phyloP scores from a whole-genome alignment of 139 green algal species.

The Picochlorum sp. region DNA sequence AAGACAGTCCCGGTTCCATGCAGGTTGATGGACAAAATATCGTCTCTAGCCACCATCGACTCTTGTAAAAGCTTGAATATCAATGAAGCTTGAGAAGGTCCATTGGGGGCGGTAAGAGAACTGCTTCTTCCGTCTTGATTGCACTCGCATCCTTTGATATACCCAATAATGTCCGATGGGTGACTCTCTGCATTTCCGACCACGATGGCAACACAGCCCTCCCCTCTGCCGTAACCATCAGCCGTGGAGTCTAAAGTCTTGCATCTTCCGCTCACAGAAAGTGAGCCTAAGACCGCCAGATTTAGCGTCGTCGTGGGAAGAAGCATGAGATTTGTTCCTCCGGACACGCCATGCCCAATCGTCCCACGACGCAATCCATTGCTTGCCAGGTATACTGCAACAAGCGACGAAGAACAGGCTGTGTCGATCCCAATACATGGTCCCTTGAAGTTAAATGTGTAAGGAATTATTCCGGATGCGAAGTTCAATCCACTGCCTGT shows the following conservation, averaged over 20 bases:
- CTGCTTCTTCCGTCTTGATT: slow-evolving; percentile 51
- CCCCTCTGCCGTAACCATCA: slow-evolving; percentile 50
- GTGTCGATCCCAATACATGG: slow-evolving; percentile 51
- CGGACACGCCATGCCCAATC: slow-evolving; percentile 13
- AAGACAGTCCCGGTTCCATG: slow-evolving; percentile 61
- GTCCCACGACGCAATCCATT: slow-evolving; percentile 21
- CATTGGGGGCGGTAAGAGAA: slow-evolving; percentile 47
- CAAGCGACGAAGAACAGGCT: slow-evolving; percentile 82
- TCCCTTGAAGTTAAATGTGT: slow-evolving; percentile 37
- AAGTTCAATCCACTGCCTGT: slow-evolving; percentile 63
- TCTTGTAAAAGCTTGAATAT: slow-evolving; percentile 23
- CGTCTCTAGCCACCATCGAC: slow-evolving; percentile 2
- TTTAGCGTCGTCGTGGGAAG: slow-evolving; percentile 22
- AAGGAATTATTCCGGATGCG: slow-evolving; percentile 42
- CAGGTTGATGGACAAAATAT: slow-evolving; percentile 19
- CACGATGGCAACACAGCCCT: slow-evolving; percentile 26
- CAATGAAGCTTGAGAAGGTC: slow-evolving; percentile 39
- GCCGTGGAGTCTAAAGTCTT: slow-evolving; percentile 43
- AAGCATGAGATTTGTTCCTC: slow-evolving; percentile 33
- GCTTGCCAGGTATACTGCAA: slow-evolving; percentile 53
- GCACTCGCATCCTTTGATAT: slow-evolving; percentile 15
- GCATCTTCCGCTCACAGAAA: slow-evolving; percentile 33
- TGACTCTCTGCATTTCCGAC: not conserved
- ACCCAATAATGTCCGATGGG: not conserved
- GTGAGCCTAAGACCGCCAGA: slow-evolving; percentile 22